phyloP scores from a whole-genome alignment of 306 rosid genomes.

The Cucumis sativus region Cucumber_9930_V3 NC_026659.2:4966501-4967000 shows the following conservation, averaged over 20 bases:
- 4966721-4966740: too few relatives aligned
- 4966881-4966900: neutral
- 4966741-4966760: too few relatives aligned
- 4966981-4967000: neutral
- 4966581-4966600: too few relatives aligned
- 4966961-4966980: neutral
- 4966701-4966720: too few relatives aligned
- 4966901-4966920: constrained; percentile 7
- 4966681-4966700: too few relatives aligned
- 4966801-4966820: neutral
- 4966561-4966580: too few relatives aligned
- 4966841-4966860: constrained; percentile 28
- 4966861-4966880: constrained; percentile 55
- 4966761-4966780: too few relatives aligned
- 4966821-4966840: constrained; percentile 28
- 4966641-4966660: too few relatives aligned
- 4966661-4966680: too few relatives aligned
- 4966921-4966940: neutral
- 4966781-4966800: too few relatives aligned
- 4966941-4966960: neutral
- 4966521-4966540: neutral
- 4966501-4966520: neutral
- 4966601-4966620: too few relatives aligned
- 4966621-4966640: too few relatives aligned
- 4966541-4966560: neutral